A percentile compares a stretch with the other conserved stretches of the same genome.
These are phyloP conservation scores for Wickerhamiella infanticola DNA, from an alignment of 1,139 yeast genomes.

Conservation along the genomic window DNA sequence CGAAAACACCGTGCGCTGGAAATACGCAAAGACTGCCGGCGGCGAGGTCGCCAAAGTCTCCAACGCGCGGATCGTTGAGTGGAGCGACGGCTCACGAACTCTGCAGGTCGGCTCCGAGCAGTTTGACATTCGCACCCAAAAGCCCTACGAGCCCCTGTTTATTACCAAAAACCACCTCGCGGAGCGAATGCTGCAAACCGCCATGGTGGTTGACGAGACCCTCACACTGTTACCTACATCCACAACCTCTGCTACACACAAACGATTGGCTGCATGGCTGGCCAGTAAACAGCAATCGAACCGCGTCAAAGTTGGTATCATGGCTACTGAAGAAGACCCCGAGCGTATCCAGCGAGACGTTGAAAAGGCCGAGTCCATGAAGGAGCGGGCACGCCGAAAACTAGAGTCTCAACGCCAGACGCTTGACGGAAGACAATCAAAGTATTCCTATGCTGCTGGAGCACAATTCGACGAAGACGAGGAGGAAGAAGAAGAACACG, in stretches of 20 bases:
- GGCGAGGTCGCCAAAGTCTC: conserved; percentile 42
- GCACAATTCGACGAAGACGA: conserved; percentile 28
- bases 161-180: conserved; percentile 58
- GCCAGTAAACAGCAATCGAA: conserved; percentile 42
- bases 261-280: conserved; percentile 62
- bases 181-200: conserved; percentile 50
- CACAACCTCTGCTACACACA: conserved; percentile 67
- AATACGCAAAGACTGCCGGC: conserved; percentile 44
- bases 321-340: conserved; percentile 77
- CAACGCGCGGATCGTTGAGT: conserved; percentile 75
- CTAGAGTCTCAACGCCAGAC: conserved; percentile 35
- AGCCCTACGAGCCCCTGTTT: conserved; percentile 57
- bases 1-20: conserved; percentile 85
- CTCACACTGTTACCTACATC: conserved; percentile 80
- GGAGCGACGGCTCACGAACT: conserved; percentile 88
- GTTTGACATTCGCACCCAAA: conserved; percentile 45
- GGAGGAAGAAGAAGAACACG: conserved; percentile 28
- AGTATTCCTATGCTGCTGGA: not conserved
- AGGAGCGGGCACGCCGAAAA: conserved; percentile 28
- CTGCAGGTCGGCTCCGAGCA: conserved; percentile 76
- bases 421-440: not conserved
- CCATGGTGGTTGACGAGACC: conserved; percentile 31
- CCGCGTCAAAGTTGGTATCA: conserved; percentile 45
- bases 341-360: conserved; percentile 66
- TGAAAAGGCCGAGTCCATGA: conserved; percentile 51